Percentiles rank a stretch among this genome's conserved stretches.
phyloP scores from a whole-genome alignment of 2,329 filamentous ascomycete species.

The Chalara sp. region DNA sequence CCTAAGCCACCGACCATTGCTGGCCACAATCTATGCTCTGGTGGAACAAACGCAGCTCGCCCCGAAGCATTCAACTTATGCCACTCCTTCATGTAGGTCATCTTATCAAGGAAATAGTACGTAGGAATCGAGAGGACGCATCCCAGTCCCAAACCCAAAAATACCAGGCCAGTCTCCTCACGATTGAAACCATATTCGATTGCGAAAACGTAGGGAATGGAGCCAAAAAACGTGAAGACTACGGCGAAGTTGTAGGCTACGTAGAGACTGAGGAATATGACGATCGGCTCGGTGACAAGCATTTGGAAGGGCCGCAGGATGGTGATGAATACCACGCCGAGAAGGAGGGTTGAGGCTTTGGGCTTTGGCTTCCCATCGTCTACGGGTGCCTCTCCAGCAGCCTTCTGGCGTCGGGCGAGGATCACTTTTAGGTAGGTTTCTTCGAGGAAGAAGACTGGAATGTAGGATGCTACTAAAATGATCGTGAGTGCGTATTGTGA shows the following conservation, averaged over 20 bases:
- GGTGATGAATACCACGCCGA: constrained; percentile 9
- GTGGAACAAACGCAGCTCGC: constrained; percentile 23
- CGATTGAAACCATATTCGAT: constrained; percentile 34
- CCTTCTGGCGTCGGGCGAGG: constrained; percentile 1
- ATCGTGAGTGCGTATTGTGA: constrained; percentile 12
- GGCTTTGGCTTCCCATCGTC: neutral
- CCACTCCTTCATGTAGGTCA: neutral
- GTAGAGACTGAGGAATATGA: constrained; percentile 46
- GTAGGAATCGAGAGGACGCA: constrained; percentile 18
- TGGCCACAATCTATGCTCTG: constrained; percentile 30
- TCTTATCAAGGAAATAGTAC: neutral
- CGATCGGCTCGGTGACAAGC: constrained; percentile 56
- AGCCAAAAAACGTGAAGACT: constrained; percentile 45
- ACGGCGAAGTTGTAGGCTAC: constrained; percentile 44
- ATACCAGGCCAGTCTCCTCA: constrained; percentile 17
- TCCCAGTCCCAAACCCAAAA: constrained; percentile 10
- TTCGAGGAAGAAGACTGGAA: constrained; percentile 5
- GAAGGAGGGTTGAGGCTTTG: constrained; percentile 3
- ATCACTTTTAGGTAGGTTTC: constrained; percentile 17
- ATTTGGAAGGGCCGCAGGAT: constrained; percentile 41
- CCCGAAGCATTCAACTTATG: neutral
- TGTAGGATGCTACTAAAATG: neutral
- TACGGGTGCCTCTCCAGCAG: neutral
- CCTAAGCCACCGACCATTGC: constrained; percentile 29
- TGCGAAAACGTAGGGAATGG: constrained; percentile 40